Evolutionary conservation across 306 rosid species (phyloP), one percentile per base, ranked within the genome.

Genomic region (Quercus parvula): DNA sequence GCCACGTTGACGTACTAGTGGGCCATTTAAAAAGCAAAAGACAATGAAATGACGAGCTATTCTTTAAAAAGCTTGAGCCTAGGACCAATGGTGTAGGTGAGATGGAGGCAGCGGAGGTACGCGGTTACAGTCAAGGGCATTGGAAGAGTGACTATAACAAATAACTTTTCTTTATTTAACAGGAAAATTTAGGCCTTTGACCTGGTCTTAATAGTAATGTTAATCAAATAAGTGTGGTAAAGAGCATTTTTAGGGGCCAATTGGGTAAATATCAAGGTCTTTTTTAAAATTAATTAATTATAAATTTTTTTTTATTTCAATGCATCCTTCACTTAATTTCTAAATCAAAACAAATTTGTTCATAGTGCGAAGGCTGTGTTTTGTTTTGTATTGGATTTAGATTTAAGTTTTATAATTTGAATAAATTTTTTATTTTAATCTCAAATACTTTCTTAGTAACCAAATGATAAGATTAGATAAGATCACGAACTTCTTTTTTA

Each of bases 191-290:
- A 8, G 6, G 46, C 9, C 27, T 78, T 74, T 88, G 91, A 88
- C 74, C 78, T 73, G 82, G 90, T 88, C 89, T 67, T n/a, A 13
- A 20, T 30, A 11, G 70, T 61, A 27, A n/a, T 58, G 5, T 71
- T 59, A 22, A 41, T n/a, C 35, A 19, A 24, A 8, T 33, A 67
- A 18, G 19, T 33, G 72, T 18, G 72, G 72, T 4, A 19, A 35
- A 10, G 72, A 68, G 72, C 25, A 69, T 77, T 57, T 54, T 77
- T 22, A n/a, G 31, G 67, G 22, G 44, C 9, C 28, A 24, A 3
- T 10, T 44, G 57, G 28, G n/a, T 61, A 71, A 38, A 41, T 41
- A 41, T 8, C 46, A 41, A 41, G 46, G 46, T 41, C 11, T 41
- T 41, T 41, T 41, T 41, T 41, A 0, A 38, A 41, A 41, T 41